Base-by-base conservation (phyloP, 208 protist genomes). In the Trypanosoma lewisi region DNA sequence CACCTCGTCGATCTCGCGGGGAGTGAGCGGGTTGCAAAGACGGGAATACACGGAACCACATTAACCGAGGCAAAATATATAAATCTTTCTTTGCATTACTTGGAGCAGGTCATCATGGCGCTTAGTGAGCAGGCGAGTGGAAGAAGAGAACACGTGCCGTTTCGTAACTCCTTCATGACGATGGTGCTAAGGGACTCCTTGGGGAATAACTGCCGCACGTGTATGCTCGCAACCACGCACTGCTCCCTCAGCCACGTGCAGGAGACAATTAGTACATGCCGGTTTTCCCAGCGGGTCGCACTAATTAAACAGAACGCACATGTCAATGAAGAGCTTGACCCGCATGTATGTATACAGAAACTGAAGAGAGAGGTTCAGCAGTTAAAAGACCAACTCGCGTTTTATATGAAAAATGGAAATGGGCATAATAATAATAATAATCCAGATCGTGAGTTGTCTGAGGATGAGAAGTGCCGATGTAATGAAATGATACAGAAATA, bases 121-220 rank as follows among this genome's bases (percentile, higher is more conserved):
- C 81, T 96, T 6, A 82, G 84, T 56, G 88, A 94, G 61, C 82
- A 92, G 67, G 82, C 80, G 12, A 89, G 78, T 51, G 83, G 81
- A 3, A 33, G 76, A 23, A 78, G 87, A 12, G 92, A 91, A 30
- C 96, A 98, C 80, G 70, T 98, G 19, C 97, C 97, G 27, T 98
- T 93, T 68, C 91, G 95, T 41, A 93, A 98, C 78, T 96, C 83
- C 23, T 97, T 97, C 60, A 86, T 98, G 75, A 98, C 97, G 2
- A 88, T 96, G 82, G 80, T 97, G 44, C 83, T 98, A 57, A 89
- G 89, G 2, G 89, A 96, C 67, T 93, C 87, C 57, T 77, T 96
- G 12, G 91, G 91, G 7, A 96, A 96, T 25, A 99, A 99, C 82
- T 98, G 97, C 47, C 96, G 90, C 76, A 97, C 93, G 12, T 71